Conservation (phyloP, 1,284 basidiomycete genomes). For the Hymenochaete sp. region DNA sequence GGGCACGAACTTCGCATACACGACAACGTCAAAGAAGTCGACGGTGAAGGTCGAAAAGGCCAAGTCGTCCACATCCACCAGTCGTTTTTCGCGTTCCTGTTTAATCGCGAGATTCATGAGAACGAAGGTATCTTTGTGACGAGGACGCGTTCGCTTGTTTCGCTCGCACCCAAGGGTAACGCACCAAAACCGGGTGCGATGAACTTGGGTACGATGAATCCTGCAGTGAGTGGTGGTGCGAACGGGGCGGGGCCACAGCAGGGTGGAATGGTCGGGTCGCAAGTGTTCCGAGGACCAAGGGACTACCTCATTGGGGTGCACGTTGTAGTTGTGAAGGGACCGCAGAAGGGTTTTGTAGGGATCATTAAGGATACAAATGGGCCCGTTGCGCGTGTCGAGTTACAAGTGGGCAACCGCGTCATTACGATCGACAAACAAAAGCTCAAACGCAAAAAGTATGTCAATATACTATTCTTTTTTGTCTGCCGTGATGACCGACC, state of each 20-base stretch:
- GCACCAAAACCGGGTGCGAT: constrained; percentile 51
- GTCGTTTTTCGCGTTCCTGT: constrained; percentile 89
- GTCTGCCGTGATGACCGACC: background rate
- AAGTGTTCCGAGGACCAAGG: constrained; percentile 62
- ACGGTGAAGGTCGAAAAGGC: constrained; percentile 87
- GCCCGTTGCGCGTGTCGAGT: constrained; percentile 79
- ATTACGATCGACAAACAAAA: constrained; percentile 81
- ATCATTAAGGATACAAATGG: constrained; percentile 96
- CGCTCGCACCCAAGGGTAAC: constrained; percentile 78
- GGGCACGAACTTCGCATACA: constrained; percentile 77
- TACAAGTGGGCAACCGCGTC: constrained; percentile 85
- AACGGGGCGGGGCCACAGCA: no score
- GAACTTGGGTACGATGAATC: constrained; percentile 97
- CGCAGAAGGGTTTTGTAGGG: constrained; percentile 87
- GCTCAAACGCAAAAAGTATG: constrained; percentile 71
- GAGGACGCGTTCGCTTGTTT: constrained; percentile 69
- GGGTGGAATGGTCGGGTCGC: constrained; percentile 79
- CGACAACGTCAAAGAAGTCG: constrained; percentile 91
- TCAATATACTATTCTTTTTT: constrained; percentile 18
- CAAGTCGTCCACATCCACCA: constrained; percentile 93
- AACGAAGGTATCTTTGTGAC: constrained; percentile 95
- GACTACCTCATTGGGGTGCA: constrained; percentile 78
- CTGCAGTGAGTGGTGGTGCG: constrained; percentile 57
- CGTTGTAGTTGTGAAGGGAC: constrained; percentile 81
- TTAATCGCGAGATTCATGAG: constrained; percentile 85